A percentile compares a stretch with the other conserved stretches of the same genome.
Evolutionary conservation across 148 eudicot species (phyloP).

Genomic region (Linanthus parryae): DNA sequence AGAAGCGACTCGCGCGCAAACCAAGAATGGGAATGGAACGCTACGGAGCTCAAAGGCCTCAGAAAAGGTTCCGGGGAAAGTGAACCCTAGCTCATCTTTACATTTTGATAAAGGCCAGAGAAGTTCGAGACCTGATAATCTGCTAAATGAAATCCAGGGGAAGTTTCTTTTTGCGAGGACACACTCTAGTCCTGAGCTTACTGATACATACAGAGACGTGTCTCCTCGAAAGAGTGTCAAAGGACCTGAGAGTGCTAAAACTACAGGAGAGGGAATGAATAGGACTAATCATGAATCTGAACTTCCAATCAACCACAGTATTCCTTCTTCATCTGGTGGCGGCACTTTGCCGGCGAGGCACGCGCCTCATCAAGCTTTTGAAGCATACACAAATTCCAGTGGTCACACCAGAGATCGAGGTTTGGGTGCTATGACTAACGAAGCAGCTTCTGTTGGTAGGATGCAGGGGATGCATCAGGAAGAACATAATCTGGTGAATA

Average conservation of each 20-base stretch:
- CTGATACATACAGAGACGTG: constrained; percentile 37
- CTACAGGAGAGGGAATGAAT: constrained; percentile 34
- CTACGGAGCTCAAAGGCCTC: constrained; percentile 21
- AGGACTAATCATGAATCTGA: constrained; percentile 44
- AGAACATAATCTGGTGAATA: constrained; percentile 75
- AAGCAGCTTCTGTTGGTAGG: constrained; percentile 29
- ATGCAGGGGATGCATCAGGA: constrained; percentile 59
- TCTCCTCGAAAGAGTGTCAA: constrained; percentile 32
- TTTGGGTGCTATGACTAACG: constrained; percentile 27
- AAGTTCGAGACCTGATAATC: constrained; percentile 27
- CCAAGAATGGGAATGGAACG: constrained; percentile 30
- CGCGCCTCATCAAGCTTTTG: constrained; percentile 25
- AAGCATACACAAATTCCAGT: constrained; percentile 25
- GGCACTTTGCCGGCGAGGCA: constrained; percentile 31
- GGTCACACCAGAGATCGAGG: constrained; percentile 27
- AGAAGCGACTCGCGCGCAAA: constrained; percentile 27
- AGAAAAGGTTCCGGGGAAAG: constrained; percentile 24
- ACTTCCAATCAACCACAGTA: constrained; percentile 21
- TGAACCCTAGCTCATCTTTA: constrained; percentile 20
- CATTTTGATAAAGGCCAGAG: constrained; percentile 27
- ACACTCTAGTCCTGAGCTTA: constrained; percentile 80
- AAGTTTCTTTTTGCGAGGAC: constrained; percentile 69
- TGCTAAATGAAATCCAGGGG: constrained; percentile 47
- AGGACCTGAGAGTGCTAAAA: constrained; percentile 37
- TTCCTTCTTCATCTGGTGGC: constrained; percentile 33